Conservation (phyloP, 768 basidiomycete species). For the Lyophyllum atratum region DNA sequence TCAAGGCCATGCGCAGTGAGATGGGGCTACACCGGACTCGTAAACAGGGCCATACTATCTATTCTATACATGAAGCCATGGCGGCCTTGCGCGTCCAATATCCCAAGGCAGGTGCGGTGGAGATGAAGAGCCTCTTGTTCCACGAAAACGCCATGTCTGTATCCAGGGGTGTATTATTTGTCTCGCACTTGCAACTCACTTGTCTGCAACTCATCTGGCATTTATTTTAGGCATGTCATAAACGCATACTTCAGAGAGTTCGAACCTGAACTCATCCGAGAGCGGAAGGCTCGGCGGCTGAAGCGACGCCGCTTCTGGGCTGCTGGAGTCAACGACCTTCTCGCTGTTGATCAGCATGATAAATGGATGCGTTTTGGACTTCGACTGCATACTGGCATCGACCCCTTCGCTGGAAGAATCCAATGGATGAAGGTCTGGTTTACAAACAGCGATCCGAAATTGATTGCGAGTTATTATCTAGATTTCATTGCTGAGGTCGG, state of each 20-base stretch:
- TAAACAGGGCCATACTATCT: slow-evolving; percentile 21
- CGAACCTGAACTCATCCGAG: slow-evolving; percentile 20
- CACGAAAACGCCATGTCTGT: no score
- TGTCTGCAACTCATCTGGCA: no score
- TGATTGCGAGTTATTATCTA: slow-evolving; percentile 37
- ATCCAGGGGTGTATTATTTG: no score
- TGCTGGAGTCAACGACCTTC: slow-evolving; percentile 39
- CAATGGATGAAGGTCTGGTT: slow-evolving; percentile 45
- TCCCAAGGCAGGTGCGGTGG: slow-evolving; percentile 27
- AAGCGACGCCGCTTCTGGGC: slow-evolving; percentile 29
- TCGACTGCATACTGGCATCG: slow-evolving; percentile 31
- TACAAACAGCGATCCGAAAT: slow-evolving; percentile 37
- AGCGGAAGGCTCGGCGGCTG: slow-evolving; percentile 9
- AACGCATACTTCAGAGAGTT: background rate
- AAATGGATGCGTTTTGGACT: slow-evolving; percentile 5
- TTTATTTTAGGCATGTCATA: no score
- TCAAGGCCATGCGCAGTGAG: slow-evolving; percentile 13
- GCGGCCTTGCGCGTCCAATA: slow-evolving; percentile 17
- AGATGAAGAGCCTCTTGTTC: slow-evolving; percentile 17
- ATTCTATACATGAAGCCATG: slow-evolving; percentile 21
- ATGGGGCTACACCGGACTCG: slow-evolving; percentile 20
- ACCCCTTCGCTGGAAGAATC: slow-evolving; percentile 32
- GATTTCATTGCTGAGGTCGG: slow-evolving; percentile 20
- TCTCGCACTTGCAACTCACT: no score
- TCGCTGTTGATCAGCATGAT: slow-evolving; percentile 38